Conservation (phyloP, 192 early-diverging fungal species). For the Chytriomyces hyalinus region DNA sequence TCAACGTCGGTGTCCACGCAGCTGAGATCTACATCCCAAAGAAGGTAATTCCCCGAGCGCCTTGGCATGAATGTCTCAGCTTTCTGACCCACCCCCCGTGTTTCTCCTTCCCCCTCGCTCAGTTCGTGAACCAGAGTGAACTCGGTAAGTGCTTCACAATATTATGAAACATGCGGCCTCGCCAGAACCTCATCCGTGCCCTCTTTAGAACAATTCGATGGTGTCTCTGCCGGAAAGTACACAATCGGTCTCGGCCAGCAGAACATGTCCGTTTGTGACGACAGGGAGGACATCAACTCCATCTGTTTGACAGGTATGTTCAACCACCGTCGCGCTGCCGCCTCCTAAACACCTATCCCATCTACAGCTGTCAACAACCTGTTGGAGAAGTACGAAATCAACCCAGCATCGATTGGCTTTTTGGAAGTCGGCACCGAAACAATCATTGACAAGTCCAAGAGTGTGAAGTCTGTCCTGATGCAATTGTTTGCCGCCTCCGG, state of each 20-base stretch:
- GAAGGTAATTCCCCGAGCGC: constrained; percentile 44
- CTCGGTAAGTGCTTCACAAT: constrained; percentile 35
- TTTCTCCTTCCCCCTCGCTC: neutral
- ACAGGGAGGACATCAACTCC: constrained; percentile 94
- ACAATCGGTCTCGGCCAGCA: constrained; percentile 96
- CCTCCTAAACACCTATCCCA: neutral
- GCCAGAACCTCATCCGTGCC: neutral
- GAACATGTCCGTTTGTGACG: constrained; percentile 95
- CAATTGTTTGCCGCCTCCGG: constrained; percentile 87
- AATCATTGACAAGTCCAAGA: constrained; percentile 99
- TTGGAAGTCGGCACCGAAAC: constrained; percentile 99
- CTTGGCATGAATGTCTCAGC: neutral
- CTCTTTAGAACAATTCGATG: constrained; percentile 81
- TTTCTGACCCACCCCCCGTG: neutral
- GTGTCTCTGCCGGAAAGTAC: constrained; percentile 95
- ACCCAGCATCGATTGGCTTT: constrained; percentile 84
- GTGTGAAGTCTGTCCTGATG: constrained; percentile 97
- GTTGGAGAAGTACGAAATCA: constrained; percentile 91
- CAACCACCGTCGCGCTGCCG: neutral
- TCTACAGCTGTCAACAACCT: constrained; percentile 80
- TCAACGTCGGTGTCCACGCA: constrained; percentile 57
- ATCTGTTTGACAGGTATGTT: constrained; percentile 80
- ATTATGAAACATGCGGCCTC: neutral
- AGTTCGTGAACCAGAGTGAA: constrained; percentile 58
- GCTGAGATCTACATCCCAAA: constrained; percentile 60